Base-by-base conservation (phyloP, 2,329 filamentous ascomycete genomes). In the Dactylellina leptospora region DNA sequence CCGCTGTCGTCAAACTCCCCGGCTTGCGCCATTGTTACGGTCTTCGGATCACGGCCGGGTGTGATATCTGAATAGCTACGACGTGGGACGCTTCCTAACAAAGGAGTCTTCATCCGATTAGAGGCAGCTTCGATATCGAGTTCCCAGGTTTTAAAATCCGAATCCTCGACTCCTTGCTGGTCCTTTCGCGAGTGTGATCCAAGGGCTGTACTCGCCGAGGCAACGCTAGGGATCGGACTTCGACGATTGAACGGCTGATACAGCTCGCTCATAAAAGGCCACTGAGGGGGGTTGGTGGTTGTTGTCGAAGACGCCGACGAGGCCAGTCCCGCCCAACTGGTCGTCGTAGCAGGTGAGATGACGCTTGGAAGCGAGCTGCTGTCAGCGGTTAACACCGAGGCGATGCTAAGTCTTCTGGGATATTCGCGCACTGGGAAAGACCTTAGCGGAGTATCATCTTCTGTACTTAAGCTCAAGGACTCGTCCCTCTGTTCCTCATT, bases 351-450 rank as follows among this genome's bases (percentile, higher is more conserved):
- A 3, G 66, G 66, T 30, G 66, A 71, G 54, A 63, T 56, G 42
- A 71, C 66, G 30, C 66, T 63, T 53, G 50, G 66, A 11, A 71
- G 53, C 33, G 66, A 71, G 30, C 66, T 62, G 54, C 66, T 71
- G 40, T 71, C 66, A 59, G 58, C 66, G 42, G 66, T 71, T 45
- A 71, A 71, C 11, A 71, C 66, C 30, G 66, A 71, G 30, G 66
- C 66, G 66, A 71, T 71, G 53, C 66, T 71, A 42, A 71, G 58
- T 33, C 66, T 71, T 71, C 66, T 71, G 45, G 58, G 66, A 33
- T 63, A 63, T 40, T 71, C 66, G 53, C 66, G 59, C 47, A 63
- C 58, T 59, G 66, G 66, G 58, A 63, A 71, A 23, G 66, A 59
- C 66, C 58, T 71, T 63, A 71, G 48, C 18, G 66, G 50, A 53